Evolutionary conservation across 2,329 filamentous ascomycete species (phyloP), one percentile per base, ranked within the genome.

Genomic region (Colletotrichum australisinense): DNA sequence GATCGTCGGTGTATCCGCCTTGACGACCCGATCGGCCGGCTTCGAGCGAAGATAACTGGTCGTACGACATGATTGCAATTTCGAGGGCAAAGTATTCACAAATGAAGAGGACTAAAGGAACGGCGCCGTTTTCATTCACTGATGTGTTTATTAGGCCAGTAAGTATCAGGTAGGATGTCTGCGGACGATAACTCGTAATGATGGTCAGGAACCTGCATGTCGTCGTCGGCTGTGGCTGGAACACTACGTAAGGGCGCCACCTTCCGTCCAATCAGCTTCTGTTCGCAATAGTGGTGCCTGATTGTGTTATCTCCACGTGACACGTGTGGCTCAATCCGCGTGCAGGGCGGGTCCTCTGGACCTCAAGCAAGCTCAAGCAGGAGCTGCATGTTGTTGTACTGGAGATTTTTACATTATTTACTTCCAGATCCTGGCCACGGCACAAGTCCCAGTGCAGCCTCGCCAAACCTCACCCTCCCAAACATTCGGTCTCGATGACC

Each of bases 1-100:
- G 97, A 81, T 98, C 95, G 85, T 99, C 97, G 80, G 90, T 88
- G 85, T 98, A 99, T 79, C 76, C 77, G 75, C 91, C 86, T 58
- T 92, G 88, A 80, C 93, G 93, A 81, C 93, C 91, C 74, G 91
- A 87, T 76, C 91, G 90, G 75, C 94, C 88, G 77, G 95, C 92
- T 86, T 98, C 96, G 77, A 98, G 88, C 74, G 91, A 93, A 69
- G 93, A 93, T 75, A 97, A 89, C 78, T 94, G 94, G 82, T 98
- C 94, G 85, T 97, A 98, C 22, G 96, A 98, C 96, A 98, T 98
- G 75, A 74, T 80, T 67, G 69, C 19, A 22, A 58, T 38, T 9
- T 22, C 24, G 16, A 28, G 56, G 12, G n/a, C 56, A 67, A 22
- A 28, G 19, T 32, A 65, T 35, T 30, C 55, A 32, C 24, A 26